Evolutionary conservation across 805 yeast species (phyloP).

Genomic region (Dipodascopsis uninucleata): DNA sequence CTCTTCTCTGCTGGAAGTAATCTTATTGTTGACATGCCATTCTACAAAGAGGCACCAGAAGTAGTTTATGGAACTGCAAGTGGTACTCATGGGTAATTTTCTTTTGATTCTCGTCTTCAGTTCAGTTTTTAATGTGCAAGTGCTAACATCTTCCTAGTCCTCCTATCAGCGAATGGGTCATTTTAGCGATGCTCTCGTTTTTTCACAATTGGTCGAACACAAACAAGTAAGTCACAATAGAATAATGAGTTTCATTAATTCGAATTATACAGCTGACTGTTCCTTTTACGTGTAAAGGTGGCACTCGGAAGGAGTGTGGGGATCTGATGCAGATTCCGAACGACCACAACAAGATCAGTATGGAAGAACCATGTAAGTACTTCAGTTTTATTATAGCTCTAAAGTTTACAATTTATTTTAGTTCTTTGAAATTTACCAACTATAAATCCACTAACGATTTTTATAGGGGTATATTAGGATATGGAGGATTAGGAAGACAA

Average conservation of each 20-base stretch:
- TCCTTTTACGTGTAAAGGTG: conserved; percentile 4
- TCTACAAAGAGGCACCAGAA: conserved; percentile 9
- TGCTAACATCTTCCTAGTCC: conserved; percentile 14
- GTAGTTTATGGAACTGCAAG: conserved; percentile 24
- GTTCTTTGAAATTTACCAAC: conserved; percentile 7
- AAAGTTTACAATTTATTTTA: conserved; percentile 27
- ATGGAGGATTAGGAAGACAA: conserved; percentile 67
- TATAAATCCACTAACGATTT: too few species aligned
- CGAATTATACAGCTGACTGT: background rate
- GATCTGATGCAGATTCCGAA: conserved; percentile 7
- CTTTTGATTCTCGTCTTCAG: too few species aligned
- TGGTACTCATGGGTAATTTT: conserved; percentile 28
- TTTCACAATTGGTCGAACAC: conserved; percentile 20
- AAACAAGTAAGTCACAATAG: background rate
- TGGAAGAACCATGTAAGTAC: conserved; percentile 19
- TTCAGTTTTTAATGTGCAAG: background rate
- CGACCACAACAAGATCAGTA: conserved; percentile 14
- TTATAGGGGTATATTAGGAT: conserved; percentile 60
- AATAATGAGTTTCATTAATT: background rate
- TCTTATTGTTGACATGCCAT: conserved; percentile 11
- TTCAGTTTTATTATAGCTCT: background rate
- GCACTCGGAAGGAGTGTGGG: conserved; percentile 27
- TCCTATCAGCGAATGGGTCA: conserved; percentile 25
- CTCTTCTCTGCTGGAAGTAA: conserved; percentile 28
- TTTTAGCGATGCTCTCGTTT: conserved; percentile 20